Evolutionary conservation across 352 stramenopile genomes (phyloP), one percentile per base, ranked within the genome.

Genomic region (Pythium insidiosum): DNA sequence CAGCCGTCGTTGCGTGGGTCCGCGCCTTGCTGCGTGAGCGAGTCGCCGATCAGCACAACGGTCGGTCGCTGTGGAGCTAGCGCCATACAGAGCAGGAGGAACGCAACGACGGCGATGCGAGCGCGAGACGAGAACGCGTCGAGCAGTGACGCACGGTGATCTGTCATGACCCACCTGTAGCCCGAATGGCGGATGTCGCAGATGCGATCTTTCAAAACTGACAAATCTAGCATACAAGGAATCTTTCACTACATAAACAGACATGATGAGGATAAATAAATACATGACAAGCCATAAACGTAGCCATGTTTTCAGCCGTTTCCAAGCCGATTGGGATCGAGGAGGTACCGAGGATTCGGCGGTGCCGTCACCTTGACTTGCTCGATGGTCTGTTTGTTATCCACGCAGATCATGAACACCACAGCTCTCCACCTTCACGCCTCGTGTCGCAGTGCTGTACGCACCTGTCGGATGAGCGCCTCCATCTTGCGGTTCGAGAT

Each of bases 401-500:
- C 2, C 12, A 28, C 20, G 19, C 19, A 33, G 28, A 33, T 9
- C 9, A 15, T 33, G 28, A 15, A 33, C 9, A 33, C 9, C 28
- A 33, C 28, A 33, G 28, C 9, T 15, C 15, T 33, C 28, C 28
- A 9, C 15, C 9, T 9, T 15, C 9, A 15, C 28, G 9, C 15
- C 28, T 33, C 9, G 28, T 15, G 41, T 13, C 7, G 21, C 33
- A 36, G 6, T 31, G 5, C 5, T 2, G 6, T 28, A 38, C 38
- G 21, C 23, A 77, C 66, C 47, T 68, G 52, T 20, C 68, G 68
- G 37, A 84, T 65, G 36, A 84, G 51, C 22, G 43, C 33, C 54
- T 84, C 72, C 68, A 84, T 82, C 46, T 77, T 76, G 29, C 64
- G 61, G 25, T 66, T 63, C 11, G 72, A 76, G 30, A 84, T 75